phyloP scores from a whole-genome alignment of 163 green algal genomes.

The Coccomyxa subellipsoidea region DNA sequence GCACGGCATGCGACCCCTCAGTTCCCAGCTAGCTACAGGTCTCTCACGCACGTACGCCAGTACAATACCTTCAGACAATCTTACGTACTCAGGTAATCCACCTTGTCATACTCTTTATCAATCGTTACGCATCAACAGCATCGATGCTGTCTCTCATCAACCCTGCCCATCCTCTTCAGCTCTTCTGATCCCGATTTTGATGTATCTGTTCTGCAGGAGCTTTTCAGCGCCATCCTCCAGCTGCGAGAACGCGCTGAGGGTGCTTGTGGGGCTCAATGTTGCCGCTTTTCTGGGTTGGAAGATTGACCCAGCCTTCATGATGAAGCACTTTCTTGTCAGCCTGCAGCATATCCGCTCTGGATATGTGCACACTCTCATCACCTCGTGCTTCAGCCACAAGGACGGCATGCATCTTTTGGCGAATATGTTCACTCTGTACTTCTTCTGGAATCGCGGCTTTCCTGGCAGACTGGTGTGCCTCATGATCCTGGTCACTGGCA shows the following conservation, averaged over 20 bases:
- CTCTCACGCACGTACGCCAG: neutral
- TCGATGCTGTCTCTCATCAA: too few relatives aligned
- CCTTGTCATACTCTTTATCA: too few relatives aligned
- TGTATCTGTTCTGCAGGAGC: neutral
- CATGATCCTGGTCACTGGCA: neutral
- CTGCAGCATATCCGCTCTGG: slow-evolving; percentile 29
- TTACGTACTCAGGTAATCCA: neutral
- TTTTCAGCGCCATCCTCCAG: neutral
- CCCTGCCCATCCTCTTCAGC: too few relatives aligned
- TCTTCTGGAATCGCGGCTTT: slow-evolving; percentile 20
- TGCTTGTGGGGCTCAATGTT: slow-evolving; percentile 34
- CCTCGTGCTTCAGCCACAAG: slow-evolving; percentile 45
- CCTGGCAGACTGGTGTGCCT: neutral
- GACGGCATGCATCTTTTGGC: slow-evolving; percentile 34
- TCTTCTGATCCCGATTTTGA: neutral
- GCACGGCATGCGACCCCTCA: neutral
- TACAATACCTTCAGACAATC: neutral
- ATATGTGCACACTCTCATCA: slow-evolving; percentile 44
- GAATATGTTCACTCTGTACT: slow-evolving; percentile 56
- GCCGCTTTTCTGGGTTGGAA: slow-evolving; percentile 48
- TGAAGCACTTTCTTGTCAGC: slow-evolving; percentile 31
- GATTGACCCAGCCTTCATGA: slow-evolving; percentile 22
- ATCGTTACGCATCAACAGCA: too few relatives aligned
- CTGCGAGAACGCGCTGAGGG: neutral
- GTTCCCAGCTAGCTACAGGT: neutral